Base-by-base conservation (phyloP, 176 grass and related monocot species). In the Carex myosuroides region DNA sequence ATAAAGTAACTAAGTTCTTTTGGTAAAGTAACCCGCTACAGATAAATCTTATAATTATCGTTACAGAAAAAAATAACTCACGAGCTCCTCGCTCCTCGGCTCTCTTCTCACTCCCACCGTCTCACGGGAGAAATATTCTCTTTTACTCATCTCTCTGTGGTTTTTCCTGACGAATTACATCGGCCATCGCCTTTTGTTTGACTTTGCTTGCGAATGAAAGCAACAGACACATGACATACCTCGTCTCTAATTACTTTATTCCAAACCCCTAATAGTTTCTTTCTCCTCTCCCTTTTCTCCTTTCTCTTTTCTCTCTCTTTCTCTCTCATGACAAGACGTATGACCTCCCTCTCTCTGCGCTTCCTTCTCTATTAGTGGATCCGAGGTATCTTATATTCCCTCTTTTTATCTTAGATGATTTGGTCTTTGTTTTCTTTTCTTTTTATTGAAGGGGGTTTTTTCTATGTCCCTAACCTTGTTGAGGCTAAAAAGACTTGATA, bases 121-220 rank as follows among this genome's bases (percentile, higher is more conserved):
- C 18, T 50, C 56, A 61, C 30, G 48, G 30, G 13, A 26, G 18
- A 41, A 13, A 17, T 39, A 41, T 78, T 39, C 5, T 78, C n/a
- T 66, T 22, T 24, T 62, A 24, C 60, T 14, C 14, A 6, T 32
- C 29, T 66, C 10, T 18, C 33, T 1, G 21, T 75, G 1, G 20
- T 83, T 30, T 67, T 14, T 83, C 20, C 22, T 29, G 41, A 64
- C 11, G 22, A 68, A 64, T 55, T 29, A 18, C 6, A 83, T 83
- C 21, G 13, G 3, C 44, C 6, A 83, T 83, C 21, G 13, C 14
- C 44, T 53, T 30, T 24, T 66, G 48, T 83, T 83, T 83, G 81
- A 83, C 81, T 83, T 83, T 83, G 81, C 62, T 83, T 83, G 41
- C 21, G 2, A 68, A 83, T 16, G 81, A 83, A 69, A 64, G 57